A percentile compares a stretch with the other conserved stretches of the same genome.
Conservation (phyloP, 2,329 filamentous ascomycete genomes). For the Pyrenochaeta sp. region DNA sequence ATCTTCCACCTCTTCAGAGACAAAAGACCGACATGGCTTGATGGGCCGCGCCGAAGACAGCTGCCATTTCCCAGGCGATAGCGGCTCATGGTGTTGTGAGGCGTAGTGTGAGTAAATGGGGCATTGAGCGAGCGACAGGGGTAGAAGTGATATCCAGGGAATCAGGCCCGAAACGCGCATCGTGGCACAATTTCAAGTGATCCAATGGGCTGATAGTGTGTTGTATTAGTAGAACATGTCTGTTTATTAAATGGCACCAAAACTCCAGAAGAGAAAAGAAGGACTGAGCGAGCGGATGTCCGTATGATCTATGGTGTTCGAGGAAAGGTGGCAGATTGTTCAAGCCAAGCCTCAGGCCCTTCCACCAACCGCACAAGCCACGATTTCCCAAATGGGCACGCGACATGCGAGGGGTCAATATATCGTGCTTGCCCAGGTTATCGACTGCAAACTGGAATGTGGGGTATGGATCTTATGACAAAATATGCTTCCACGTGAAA, state of each 20-base stretch:
- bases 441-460: slow-evolving; percentile 3
- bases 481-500: no score
- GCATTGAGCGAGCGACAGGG: slow-evolving; percentile 44
- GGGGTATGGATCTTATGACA: no score
- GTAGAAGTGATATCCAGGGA: slow-evolving; percentile 14
- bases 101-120: slow-evolving; percentile 55
- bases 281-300: not conserved
- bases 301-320: not conserved
- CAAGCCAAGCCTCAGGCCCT: slow-evolving; percentile 15
- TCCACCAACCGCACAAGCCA: slow-evolving; percentile 7
- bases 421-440: not conserved
- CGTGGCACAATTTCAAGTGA: slow-evolving; percentile 5
- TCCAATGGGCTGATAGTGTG: not conserved
- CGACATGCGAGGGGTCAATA: not conserved
- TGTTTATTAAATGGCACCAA: not conserved
- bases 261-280: not conserved
- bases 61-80: slow-evolving; percentile 50
- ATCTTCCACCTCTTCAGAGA: slow-evolving; percentile 51
- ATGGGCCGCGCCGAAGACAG: slow-evolving; percentile 55
- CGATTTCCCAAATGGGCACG: slow-evolving; percentile 2
- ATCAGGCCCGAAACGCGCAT: slow-evolving; percentile 14
- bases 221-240: not conserved
- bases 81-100: slow-evolving; percentile 49
- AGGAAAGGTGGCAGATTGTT: slow-evolving; percentile 3
- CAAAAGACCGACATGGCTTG: slow-evolving; percentile 55